phyloP scores from a whole-genome alignment of 1,139 yeast species.

The Scheffersomyces titani region DNA sequence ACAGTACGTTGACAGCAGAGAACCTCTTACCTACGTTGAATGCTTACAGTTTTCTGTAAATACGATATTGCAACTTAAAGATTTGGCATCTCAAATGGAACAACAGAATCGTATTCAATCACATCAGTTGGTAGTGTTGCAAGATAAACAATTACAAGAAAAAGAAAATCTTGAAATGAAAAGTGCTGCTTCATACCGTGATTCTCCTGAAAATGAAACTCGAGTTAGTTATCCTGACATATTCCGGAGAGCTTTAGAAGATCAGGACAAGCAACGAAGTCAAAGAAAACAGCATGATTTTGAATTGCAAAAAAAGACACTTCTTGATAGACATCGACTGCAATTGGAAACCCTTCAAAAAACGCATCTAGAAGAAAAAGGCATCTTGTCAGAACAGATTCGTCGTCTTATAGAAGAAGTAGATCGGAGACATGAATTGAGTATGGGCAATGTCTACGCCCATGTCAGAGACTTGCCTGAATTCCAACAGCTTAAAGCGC shows the following conservation, averaged over 20 bases:
- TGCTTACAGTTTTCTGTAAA: neutral
- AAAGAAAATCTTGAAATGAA: neutral
- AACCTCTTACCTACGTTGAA: neutral
- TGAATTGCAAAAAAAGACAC: constrained; percentile 1
- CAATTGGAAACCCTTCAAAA: neutral
- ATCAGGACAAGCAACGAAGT: constrained; percentile 9
- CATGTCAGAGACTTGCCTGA: constrained; percentile 2
- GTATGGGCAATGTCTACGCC: constrained; percentile 14
- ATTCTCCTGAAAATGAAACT: neutral
- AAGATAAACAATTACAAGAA: neutral
- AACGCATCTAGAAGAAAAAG: neutral
- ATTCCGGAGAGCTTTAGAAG: constrained; percentile 5
- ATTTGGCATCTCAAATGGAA: neutral
- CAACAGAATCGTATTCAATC: neutral
- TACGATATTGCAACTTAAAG: neutral
- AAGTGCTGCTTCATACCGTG: neutral
- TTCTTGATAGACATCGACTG: constrained; percentile 2
- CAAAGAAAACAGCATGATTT: constrained; percentile 2
- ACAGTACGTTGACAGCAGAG: neutral
- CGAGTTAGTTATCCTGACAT: constrained; percentile 3
- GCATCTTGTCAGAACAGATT: neutral
- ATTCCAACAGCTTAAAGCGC: constrained; percentile 6
- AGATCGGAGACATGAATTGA: constrained; percentile 5
- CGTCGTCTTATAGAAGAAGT: neutral
- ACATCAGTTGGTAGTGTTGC: neutral